Evolutionary conservation across 2,329 filamentous ascomycete genomes (phyloP).

Genomic region (Colletotrichum eremochloae): DNA sequence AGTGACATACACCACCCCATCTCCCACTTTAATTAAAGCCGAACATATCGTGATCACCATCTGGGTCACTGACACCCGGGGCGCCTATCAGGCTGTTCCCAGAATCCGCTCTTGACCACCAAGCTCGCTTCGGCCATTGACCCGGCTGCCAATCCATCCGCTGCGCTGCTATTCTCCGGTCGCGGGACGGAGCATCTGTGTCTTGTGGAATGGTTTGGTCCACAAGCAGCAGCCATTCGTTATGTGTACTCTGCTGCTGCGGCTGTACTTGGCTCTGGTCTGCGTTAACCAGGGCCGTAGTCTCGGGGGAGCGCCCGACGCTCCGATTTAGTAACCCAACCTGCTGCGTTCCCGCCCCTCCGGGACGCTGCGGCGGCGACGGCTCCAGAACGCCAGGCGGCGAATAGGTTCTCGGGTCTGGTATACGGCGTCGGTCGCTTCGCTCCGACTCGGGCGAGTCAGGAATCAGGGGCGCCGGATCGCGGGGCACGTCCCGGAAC

Average conservation of each 20-base stretch:
- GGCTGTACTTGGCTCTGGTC: not conserved
- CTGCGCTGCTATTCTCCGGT: not conserved
- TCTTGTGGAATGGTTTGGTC: not conserved
- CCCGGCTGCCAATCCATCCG: not conserved
- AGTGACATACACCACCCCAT: not conserved
- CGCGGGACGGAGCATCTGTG: not conserved
- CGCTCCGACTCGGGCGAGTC: conserved; percentile 8
- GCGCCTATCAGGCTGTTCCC: no score
- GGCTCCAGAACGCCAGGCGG: not conserved
- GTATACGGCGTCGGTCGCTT: not conserved
- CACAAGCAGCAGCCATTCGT: not conserved
- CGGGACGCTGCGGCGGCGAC: not conserved
- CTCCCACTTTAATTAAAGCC: not conserved
- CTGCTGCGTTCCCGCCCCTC: not conserved
- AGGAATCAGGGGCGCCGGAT: not conserved
- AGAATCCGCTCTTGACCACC: not conserved
- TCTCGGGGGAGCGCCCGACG: not conserved
- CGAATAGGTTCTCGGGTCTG: not conserved
- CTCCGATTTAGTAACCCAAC: no score
- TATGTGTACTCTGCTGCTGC: not conserved
- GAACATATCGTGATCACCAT: not conserved
- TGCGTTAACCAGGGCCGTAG: not conserved
- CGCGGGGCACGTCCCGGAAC: not conserved
- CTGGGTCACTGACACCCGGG: no score
- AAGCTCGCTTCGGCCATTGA: not conserved